These are phyloP conservation scores for Hypoxylon sp. DNA, from an alignment of 2,329 filamentous ascomycete genomes.

Conservation along the genomic window DNA sequence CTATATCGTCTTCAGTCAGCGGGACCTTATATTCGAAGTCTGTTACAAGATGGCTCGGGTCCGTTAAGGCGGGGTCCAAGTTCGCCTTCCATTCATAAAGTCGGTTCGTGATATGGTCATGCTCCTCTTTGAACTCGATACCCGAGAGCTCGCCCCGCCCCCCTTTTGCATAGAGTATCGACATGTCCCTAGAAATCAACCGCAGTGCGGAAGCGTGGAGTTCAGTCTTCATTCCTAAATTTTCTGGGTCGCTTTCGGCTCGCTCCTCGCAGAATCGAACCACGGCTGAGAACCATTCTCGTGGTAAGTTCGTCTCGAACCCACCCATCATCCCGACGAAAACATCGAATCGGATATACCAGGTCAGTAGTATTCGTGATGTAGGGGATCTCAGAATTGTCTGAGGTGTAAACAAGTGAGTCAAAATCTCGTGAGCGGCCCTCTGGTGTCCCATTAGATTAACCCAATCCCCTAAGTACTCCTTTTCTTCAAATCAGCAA, in stretches of 20 bases:
- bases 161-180: slow-evolving; percentile 76
- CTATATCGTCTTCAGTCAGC: slow-evolving; percentile 69
- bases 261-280: slow-evolving; percentile 70
- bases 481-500: slow-evolving; percentile 61
- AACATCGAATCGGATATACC: slow-evolving; percentile 91
- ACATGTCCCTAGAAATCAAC: slow-evolving; percentile 81
- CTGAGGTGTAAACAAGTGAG: slow-evolving; percentile 78
- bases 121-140: slow-evolving; percentile 71
- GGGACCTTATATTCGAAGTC: slow-evolving; percentile 66
- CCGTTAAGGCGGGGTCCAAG: slow-evolving; percentile 69
- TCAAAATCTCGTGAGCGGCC: slow-evolving; percentile 84
- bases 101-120: slow-evolving; percentile 59
- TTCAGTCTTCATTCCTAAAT: slow-evolving; percentile 73
- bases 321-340: slow-evolving; percentile 85
- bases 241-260: slow-evolving; percentile 65
- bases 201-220: slow-evolving; percentile 72
- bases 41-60: slow-evolving; percentile 69
- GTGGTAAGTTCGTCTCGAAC: slow-evolving; percentile 74
- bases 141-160: slow-evolving; percentile 69
- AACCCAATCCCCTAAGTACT: slow-evolving; percentile 94
- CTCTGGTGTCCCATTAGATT: slow-evolving; percentile 93
- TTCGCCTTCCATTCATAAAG: slow-evolving; percentile 61
- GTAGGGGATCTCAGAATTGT: slow-evolving; percentile 75
- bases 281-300: slow-evolving; percentile 78
- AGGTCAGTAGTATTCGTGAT: slow-evolving; percentile 78